Base-by-base conservation (phyloP, 192 early-diverging fungal species). In the Podila epicladia region DNA sequence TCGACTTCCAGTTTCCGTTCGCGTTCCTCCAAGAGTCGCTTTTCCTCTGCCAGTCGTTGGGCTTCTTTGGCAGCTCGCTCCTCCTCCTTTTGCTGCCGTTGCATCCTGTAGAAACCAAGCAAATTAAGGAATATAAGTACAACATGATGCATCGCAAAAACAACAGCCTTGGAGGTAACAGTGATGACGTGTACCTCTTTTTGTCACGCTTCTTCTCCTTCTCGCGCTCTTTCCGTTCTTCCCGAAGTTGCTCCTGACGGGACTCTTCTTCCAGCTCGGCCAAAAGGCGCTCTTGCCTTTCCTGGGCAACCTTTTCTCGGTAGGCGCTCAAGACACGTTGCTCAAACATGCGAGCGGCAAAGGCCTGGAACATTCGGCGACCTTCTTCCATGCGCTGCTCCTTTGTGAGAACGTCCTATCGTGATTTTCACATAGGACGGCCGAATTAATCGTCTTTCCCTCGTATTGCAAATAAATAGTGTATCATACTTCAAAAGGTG, bases 281-380 rank as follows among this genome's bases (percentile, higher is more conserved):
- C 31, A 98, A 90, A 63, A 98, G 87, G 13, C 94, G 91, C 73
- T 91, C 87, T 82, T 96, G 95, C 58, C 95, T 91, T 69, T 97
- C 96, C 35, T 89, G 90, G 6, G 95, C 97, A 20, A 96, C 91
- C 86, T 97, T 96, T 86, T 99, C 97, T 41, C 95, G 91, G 73
- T 97, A 99, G 5, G 96, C 94, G 65, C 91, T 88, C 51, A 99
- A 83, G 7, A 99, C 96, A 13, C 97, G 91, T 73, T 99, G 96
- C 83, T 98, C 97, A 90, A 99, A 97, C 90, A 99, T 94, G 58
- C 94, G 93, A 24, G 97, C 96, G 9, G 95, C 95, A 89, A 98
- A 96, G 33, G 97, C 93, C 82, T 97, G 96, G 78, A 99, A 98
- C 91, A 96, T 96, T 12, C 92, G 90, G 24, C 96, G 91, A 9